Percentiles rank a stretch among this genome's conserved stretches.
phyloP scores from a whole-genome alignment of 345 rosid species.

The Brassica juncea region DNA sequence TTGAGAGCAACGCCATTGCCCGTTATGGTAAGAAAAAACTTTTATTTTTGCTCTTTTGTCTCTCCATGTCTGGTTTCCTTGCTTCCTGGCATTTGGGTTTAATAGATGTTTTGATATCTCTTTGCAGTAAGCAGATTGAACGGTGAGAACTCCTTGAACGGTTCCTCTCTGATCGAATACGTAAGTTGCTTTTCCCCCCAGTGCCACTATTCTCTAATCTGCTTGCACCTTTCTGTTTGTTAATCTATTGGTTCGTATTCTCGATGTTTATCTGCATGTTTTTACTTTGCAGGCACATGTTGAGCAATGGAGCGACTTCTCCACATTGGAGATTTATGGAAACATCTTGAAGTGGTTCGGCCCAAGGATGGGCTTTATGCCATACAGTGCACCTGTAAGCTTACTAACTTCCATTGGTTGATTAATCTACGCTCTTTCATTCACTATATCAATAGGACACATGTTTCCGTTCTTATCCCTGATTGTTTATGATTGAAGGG shows the following conservation, averaged over 20 bases:
- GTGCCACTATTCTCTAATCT: not conserved
- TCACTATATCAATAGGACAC: not conserved
- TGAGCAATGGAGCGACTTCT: slow-evolving; percentile 96
- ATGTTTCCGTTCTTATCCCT: slow-evolving; percentile 2
- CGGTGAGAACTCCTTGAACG: slow-evolving; percentile 62
- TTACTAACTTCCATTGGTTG: not conserved
- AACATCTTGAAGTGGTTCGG: slow-evolving; percentile 54
- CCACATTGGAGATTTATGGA: slow-evolving; percentile 73
- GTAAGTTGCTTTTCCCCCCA: slow-evolving; percentile 42
- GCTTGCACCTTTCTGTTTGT: not conserved
- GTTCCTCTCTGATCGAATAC: slow-evolving; percentile 62
- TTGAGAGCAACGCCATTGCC: slow-evolving; percentile 46
- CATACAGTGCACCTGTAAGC: slow-evolving; percentile 73
- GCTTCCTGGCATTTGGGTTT: not conserved
- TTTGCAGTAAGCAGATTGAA: slow-evolving; percentile 62
- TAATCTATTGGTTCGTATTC: not conserved
- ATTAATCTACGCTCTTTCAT: not conserved
- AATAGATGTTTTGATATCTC: slow-evolving; percentile 22
- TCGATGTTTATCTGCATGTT: slow-evolving; percentile 9
- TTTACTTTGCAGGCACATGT: slow-evolving; percentile 58
- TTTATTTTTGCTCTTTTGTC: not conserved
- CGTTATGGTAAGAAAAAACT: slow-evolving; percentile 32
- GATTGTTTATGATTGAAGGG: slow-evolving; percentile 45
- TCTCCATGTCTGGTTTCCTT: not conserved
- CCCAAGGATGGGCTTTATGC: slow-evolving; percentile 60